Evolutionary conservation across 2,329 filamentous ascomycete genomes (phyloP), one percentile per base, ranked within the genome.

Genomic region (Diaporthe citriasiana): DNA sequence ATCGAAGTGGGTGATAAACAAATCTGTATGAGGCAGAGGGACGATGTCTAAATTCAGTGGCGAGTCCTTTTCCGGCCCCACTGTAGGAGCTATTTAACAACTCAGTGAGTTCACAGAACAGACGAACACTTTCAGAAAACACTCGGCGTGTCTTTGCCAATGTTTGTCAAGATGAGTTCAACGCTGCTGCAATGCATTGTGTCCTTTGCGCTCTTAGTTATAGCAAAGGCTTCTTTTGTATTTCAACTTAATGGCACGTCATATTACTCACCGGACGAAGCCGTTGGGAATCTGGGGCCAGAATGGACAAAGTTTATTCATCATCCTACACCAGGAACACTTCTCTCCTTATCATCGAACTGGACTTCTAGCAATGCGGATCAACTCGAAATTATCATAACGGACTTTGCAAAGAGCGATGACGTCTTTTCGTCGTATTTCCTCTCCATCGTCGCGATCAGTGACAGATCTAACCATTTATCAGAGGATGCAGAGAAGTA

Each of bases 211-310:
- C 55, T 57, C 19, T n/a, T 57, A 13, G 22, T 10, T 1, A 38
- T 7, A n/a, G 33, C 33, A 38, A 38, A 57, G 55, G 33, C 19
- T 57, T 57, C 33, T 38, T 57, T 57, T 38, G 22, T 57, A 15
- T 57, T 38, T 22, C 33, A 57, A 57, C 30, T 57, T 7, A 57
- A 57, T 57, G 33, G 33, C 33, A 57, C 33, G 1, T 57, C 33
- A 38, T 57, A 38, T 38, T 57, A 57, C 55, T 57, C 33, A 25
- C 55, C 33, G 19, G 55, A 57, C 22, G 33, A 57, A 57, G 55
- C 22, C 9, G 22, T 57, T n/a, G 33, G 33, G 12, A 57, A 57
- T 25, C 55, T 57, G 33, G 33, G 9, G 33, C 19, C 33, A 57
- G 55, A 57, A 57, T 57, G 33, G 33, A 15, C 33, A 38, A 19